Evolutionary conservation across 495 filamentous ascomycete genomes (phyloP).

Genomic region (Aspergillus funiculosus): DNA sequence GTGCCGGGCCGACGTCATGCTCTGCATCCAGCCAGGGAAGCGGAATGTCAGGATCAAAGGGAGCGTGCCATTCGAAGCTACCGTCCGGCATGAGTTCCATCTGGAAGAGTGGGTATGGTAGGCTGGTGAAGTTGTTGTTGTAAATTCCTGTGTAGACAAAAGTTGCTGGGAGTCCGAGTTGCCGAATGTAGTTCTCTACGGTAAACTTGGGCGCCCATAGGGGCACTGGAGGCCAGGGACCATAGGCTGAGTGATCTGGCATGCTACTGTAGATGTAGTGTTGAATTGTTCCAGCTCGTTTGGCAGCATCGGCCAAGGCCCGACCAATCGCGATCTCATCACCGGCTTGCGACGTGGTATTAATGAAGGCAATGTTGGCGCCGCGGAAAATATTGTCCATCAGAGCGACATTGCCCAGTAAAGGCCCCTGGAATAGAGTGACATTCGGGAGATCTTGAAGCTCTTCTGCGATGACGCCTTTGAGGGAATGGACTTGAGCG

Average conservation of each 20-base stretch:
- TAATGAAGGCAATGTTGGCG: constrained; percentile 89
- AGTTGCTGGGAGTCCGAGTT: constrained; percentile 76
- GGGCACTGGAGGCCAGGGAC: constrained; percentile 77
- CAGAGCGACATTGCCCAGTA: constrained; percentile 63
- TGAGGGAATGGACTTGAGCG: constrained; percentile 78
- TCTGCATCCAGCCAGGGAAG: constrained; percentile 98
- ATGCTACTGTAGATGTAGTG: constrained; percentile 96
- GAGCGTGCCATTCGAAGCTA: constrained; percentile 88
- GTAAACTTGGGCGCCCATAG: constrained; percentile 90
- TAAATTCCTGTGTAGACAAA: constrained; percentile 97
- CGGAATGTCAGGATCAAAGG: constrained; percentile 80
- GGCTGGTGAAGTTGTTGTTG: constrained; percentile 96
- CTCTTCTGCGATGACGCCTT: constrained; percentile 78
- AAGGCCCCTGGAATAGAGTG: constrained; percentile 69
- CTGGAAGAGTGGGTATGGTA: constrained; percentile 88
- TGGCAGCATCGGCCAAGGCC: constrained; percentile 83
- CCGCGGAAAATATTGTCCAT: constrained; percentile 75
- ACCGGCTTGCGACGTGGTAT: constrained; percentile 90
- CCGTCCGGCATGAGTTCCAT: constrained; percentile 81
- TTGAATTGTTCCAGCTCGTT: constrained; percentile 65
- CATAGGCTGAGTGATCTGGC: constrained; percentile 80
- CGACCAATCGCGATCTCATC: constrained; percentile 87
- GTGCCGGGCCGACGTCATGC: constrained; percentile 91
- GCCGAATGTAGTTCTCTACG: constrained; percentile 83
- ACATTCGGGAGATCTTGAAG: constrained; percentile 77